Base-by-base conservation (phyloP, 1,139 yeast species). In the Debaryomycetaceae sp. region DNA sequence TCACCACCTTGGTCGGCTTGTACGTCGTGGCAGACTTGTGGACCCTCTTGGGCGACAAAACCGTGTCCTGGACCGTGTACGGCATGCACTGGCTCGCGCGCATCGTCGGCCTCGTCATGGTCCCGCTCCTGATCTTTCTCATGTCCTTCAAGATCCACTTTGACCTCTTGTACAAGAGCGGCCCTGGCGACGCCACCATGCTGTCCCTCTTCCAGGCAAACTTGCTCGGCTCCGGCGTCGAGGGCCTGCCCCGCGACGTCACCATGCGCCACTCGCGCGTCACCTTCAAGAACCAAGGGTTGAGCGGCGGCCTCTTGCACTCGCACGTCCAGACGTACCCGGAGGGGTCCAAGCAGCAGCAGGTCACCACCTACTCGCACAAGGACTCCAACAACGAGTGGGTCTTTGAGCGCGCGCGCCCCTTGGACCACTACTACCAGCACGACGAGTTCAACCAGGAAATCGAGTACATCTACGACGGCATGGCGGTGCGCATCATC, bases 151-250 rank as follows among this genome's bases (percentile, higher is more conserved):
- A 78, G 46, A 58, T 79, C 35, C 93, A 80, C 53, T 80, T 80
- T 47, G 85, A 74, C 39, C 59, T 80, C 34, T 63, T 80, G 41
- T 73, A 72, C 41, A 78, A 76, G 40, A 62, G 82, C 11, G 93
- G 99, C 38, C 76, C 96, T 13, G 98, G 98, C 39, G 97, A 90
- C 52, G 92, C 95, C 28, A 81, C 81, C 47, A 92, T 92, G 98
- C 82, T 95, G 13, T 85, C 97, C 0, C 65, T 92, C 40, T 90
- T 90, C 73, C 98, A 90, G 61, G 98, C 98, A 31, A 82, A 85
- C 51, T 68, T 90, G 47, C 58, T 64, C 26, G 95, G 95, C 23
- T 74, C 90, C 22, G 75, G 73, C 34, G 77, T 87, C 37, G 81
- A 77, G 33, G 74, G 77, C 32, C 96, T 96, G 16, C 94, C 98